Evolutionary conservation across 23 red algal species (phyloP), one percentile per base, ranked within the genome.

Genomic region (Chondrus crispus): DNA sequence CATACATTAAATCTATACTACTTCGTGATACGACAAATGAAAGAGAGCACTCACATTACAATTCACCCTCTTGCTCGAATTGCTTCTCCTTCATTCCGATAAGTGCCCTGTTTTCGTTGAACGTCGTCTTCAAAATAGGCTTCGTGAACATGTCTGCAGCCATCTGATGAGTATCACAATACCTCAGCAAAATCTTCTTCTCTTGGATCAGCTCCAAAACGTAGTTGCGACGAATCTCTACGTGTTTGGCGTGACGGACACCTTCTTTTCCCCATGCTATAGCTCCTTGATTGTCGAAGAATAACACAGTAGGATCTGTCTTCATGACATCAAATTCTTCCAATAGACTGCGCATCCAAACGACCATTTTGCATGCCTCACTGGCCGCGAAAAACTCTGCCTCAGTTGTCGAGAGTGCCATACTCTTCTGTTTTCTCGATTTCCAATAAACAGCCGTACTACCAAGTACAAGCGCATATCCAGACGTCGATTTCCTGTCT

Each of bases 381-480:
- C n/a, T n/a, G n/a, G n/a, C n/a, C n/a, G 88, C 77, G 37, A 92
- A 66, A 63, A 24, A 84, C 20, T 92, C 88, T 2, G 46, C 88
- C 54, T 92, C 78, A 20, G 57, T 41, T 37, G 88, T 82, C 11
- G 88, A 85, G 24, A 69, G 10, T 20, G 88, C 76, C 26, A 92
- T 26, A 44, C 46, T 92, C 12, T 22, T 60, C 53, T 92, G 88
- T 41, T 43, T 60, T 46, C 62, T 26, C 3, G 47, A 24, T 63
- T 7, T 72, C 88, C 88, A 92, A n/a, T 39, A 53, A 2, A 92
- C 28, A 16, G 60, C 22, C 7, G 45, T 37, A 22, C 47, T 53
- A 3, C 19, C 4, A 2, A 83, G 48, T 4, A 48, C 5, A 14
- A 84, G 18, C 2, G 53, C 10, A 22, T 49, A 84, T 1, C 78